These are phyloP conservation scores for Porcisia hertigi DNA, from an alignment of 208 protist species.

Conservation along the genomic window DNA sequence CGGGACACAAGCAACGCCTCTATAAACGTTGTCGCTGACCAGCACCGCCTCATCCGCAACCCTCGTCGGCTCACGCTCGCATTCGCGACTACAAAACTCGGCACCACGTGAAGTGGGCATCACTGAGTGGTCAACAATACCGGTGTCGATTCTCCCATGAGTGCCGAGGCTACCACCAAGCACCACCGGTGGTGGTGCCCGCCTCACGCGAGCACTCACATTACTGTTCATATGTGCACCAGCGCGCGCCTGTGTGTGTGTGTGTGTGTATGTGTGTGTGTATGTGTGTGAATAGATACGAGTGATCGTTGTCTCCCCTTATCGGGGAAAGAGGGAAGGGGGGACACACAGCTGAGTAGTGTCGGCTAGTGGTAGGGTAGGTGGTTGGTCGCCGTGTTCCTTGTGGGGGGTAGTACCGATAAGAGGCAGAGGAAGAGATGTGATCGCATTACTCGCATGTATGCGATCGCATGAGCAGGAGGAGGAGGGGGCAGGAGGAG, in stretches of 20 bases:
- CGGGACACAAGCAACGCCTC: background rate
- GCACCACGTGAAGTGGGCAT: background rate
- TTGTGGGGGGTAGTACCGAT: no score
- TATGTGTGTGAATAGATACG: no score
- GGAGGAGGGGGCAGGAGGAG: no score
- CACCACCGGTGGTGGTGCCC: background rate
- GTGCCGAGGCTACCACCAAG: background rate
- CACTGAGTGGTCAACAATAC: background rate
- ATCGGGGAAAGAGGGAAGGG: background rate
- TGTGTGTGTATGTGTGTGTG: background rate
- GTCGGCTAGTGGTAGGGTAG: no score
- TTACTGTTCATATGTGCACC: background rate
- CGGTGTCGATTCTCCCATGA: no score
- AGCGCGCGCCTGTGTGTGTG: background rate
- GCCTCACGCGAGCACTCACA: background rate
- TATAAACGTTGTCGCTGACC: background rate
- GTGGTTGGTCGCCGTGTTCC: no score
- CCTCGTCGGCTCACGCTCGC: background rate
- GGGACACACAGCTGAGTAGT: no score
- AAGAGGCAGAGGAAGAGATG: no score
- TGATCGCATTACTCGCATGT: no score
- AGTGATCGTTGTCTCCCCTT: no score
- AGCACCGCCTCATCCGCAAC: background rate
- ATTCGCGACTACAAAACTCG: background rate
- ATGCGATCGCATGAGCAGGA: no score